Percentiles rank a stretch among this genome's conserved stretches.
Evolutionary conservation across 2,329 filamentous ascomycete species (phyloP).

Genomic region (Curvularia eragrostidis): DNA sequence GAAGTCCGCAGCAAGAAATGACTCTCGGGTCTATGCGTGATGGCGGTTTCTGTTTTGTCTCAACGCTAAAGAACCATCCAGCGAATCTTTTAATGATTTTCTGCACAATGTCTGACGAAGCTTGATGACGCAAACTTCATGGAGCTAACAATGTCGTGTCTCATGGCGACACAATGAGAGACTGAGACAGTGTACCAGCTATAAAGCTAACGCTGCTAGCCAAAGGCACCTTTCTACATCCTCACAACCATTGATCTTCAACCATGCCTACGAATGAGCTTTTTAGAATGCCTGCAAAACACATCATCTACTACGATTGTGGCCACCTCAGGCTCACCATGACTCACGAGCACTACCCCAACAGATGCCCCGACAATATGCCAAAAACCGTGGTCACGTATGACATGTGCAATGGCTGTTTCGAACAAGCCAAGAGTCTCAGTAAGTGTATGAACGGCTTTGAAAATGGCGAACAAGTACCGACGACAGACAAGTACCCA

Average conservation of each 20-base stretch:
- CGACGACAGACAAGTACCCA: not conserved
- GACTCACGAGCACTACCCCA: not conserved
- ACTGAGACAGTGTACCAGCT: not conserved
- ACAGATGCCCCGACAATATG: not conserved
- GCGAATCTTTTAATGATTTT: not conserved
- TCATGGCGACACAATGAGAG: not conserved
- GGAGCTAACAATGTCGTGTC: not conserved
- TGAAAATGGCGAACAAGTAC: not conserved
- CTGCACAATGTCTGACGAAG: not conserved
- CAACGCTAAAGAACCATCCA: not conserved
- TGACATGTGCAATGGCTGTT: slow-evolving; percentile 1
- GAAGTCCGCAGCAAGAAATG: not conserved
- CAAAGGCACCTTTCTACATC: too few relatives aligned
- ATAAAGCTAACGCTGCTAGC: not conserved
- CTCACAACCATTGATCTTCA: not conserved
- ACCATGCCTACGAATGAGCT: not conserved
- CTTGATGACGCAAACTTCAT: not conserved
- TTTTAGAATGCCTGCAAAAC: not conserved
- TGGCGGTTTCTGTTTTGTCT: too few relatives aligned
- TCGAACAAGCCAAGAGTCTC: not conserved
- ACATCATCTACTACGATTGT: slow-evolving; percentile 7
- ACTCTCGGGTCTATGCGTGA: not conserved
- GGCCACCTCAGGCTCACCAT: slow-evolving; percentile 3
- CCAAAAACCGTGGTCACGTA: not conserved
- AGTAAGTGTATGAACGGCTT: too few relatives aligned